Evolutionary conservation across 768 basidiomycete species (phyloP).

Genomic region (Postia placenta): DNA sequence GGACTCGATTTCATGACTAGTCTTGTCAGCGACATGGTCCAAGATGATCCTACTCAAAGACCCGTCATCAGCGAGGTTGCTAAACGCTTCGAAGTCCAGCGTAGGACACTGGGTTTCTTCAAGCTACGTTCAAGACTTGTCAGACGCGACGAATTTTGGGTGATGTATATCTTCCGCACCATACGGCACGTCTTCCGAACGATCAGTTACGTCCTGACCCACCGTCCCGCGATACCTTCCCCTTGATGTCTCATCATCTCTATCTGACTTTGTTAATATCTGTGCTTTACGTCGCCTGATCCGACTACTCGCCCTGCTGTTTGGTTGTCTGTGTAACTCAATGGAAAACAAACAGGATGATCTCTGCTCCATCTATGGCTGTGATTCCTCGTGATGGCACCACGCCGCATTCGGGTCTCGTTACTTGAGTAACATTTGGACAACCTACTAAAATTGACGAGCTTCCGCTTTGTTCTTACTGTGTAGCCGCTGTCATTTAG

Average conservation of each 20-base stretch:
- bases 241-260: background rate
- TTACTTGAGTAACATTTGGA: no score
- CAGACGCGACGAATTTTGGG: background rate
- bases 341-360: no score
- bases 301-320: no score
- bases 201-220: background rate
- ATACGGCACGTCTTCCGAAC: constrained; percentile 5
- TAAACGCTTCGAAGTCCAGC: constrained; percentile 5
- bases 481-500: no score
- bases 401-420: no score
- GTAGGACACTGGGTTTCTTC: background rate
- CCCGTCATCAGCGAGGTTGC: constrained; percentile 19
- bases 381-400: no score
- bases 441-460: no score
- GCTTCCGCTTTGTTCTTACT: no score
- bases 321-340: no score
- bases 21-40: constrained; percentile 22
- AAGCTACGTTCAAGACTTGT: constrained; percentile 6
- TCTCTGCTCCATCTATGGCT: no score
- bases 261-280: no score
- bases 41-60: constrained; percentile 18
- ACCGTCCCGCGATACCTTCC: constrained; percentile 1
- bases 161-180: background rate
- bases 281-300: no score
- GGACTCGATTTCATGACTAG: constrained; percentile 21